phyloP scores from a whole-genome alignment of 805 yeast species.

The Yarrowia keelungensis region DNA sequence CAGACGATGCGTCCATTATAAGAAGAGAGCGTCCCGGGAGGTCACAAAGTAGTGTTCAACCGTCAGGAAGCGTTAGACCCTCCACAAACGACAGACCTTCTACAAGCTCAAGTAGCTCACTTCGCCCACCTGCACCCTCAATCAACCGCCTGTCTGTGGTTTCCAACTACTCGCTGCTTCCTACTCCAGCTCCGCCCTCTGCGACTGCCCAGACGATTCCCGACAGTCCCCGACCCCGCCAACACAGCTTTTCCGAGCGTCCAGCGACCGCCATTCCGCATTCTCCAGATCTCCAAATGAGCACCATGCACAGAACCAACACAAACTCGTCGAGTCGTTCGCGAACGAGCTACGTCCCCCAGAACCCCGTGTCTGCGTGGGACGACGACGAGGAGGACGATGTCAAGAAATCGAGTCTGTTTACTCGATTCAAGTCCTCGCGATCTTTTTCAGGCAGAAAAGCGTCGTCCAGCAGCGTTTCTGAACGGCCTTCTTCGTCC shows the following conservation, averaged over 20 bases:
- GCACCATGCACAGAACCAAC: slow-evolving; percentile 1
- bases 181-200: slow-evolving; percentile 5
- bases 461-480: background rate
- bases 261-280: background rate
- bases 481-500: too few relatives aligned
- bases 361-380: slow-evolving; percentile 13
- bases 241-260: background rate
- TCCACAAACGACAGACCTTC: background rate
- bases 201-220: slow-evolving; percentile 16
- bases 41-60: too few relatives aligned
- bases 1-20: slow-evolving; percentile 20
- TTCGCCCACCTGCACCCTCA: background rate
- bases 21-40: slow-evolving; percentile 11
- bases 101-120: background rate
- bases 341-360: background rate
- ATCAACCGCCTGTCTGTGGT: background rate
- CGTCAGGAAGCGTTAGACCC: too few relatives aligned
- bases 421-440: slow-evolving; percentile 3
- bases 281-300: background rate
- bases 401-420: slow-evolving; percentile 2
- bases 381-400: slow-evolving; percentile 26
- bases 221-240: slow-evolving; percentile 3
- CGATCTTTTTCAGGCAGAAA: background rate
- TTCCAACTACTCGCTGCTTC: slow-evolving; percentile 5
- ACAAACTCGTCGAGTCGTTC: slow-evolving; percentile 10